Evolutionary conservation across 768 basidiomycete genomes (phyloP), one percentile per base, ranked within the genome.

Genomic region (Podaxis pistillaris): DNA sequence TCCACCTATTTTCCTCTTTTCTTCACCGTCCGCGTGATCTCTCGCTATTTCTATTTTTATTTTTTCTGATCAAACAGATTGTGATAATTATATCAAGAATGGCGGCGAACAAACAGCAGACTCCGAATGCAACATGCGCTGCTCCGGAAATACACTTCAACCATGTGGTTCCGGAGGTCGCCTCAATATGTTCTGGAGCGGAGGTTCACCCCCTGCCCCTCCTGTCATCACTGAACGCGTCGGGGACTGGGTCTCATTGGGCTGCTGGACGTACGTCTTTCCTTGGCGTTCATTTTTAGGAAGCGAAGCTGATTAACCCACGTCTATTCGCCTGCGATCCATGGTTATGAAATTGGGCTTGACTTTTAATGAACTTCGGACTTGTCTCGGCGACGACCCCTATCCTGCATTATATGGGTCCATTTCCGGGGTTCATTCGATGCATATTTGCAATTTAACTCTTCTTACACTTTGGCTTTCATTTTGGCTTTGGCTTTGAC

Each of bases 211-310:
- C 28, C 84, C 90, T 13, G 65, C 84, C 0, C 72, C 81, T 13
- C 89, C 90, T 0, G 65, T 74, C 17, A 84, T 82, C 24, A 79
- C 82, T 0, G 75, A 81, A 3, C 82, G 71, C 53, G 80, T 87
- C 33, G 89, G 88, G 3, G 75, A 81, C 30, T 92, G 90, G 90
- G 70, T 75, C 5, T 87, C 85, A 0, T 79, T 91, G 33, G 91
- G 91, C n/a, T 93, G 91, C 70, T 91, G 83, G 75, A 87, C 76
- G 90, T 88, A 67, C 63, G 79, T 68, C 33, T 56, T 63, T 55
- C 5, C 38, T n/a, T 24, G 55, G 33, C 19, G 28, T 22, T 30
- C 19, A 52, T 26, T 28, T 19, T 37, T 19, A 19, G 9, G 19
- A 37, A 4, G 13, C 44, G 33, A 52, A 15, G 24, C 55, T 33